These are phyloP conservation scores for Chytridiales sp. DNA, from an alignment of 371 early-diverging fungal genomes.

Conservation along the genomic window DNA sequence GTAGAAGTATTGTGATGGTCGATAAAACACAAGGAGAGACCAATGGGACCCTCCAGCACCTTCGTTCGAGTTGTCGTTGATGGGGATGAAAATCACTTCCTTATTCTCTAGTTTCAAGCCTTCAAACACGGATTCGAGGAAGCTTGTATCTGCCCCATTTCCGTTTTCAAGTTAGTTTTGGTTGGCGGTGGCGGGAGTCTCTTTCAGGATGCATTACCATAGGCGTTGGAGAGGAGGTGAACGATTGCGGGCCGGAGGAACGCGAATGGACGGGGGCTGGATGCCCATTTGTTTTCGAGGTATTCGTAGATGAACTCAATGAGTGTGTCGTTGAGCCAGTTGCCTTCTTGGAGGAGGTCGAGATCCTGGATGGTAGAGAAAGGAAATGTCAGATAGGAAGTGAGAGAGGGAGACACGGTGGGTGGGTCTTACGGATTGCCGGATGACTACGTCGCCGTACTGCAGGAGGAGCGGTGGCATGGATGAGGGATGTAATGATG, in stretches of 20 bases:
- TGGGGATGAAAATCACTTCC: slow-evolving; percentile 24
- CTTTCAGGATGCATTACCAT: neutral
- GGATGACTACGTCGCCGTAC: neutral
- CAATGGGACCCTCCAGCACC: slow-evolving; percentile 31
- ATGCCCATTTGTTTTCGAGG: slow-evolving; percentile 35
- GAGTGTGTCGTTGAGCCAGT: slow-evolving; percentile 62
- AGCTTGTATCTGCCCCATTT: slow-evolving; percentile 5
- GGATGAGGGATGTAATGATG: neutral
- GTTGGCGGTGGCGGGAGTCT: too few species aligned
- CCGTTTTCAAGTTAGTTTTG: too few species aligned
- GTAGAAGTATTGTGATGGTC: slow-evolving; percentile 23
- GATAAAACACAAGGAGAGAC: slow-evolving; percentile 27
- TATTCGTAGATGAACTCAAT: slow-evolving; percentile 57
- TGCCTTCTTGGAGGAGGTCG: slow-evolving; percentile 44
- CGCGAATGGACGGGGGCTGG: neutral
- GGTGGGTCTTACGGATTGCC: too few species aligned
- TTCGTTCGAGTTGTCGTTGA: slow-evolving; percentile 29
- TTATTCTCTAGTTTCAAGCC: slow-evolving; percentile 7
- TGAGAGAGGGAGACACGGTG: too few species aligned
- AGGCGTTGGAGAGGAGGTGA: slow-evolving; percentile 14
- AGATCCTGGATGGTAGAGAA: slow-evolving; percentile 40
- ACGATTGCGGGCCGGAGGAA: slow-evolving; percentile 19
- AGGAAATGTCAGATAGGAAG: too few species aligned
- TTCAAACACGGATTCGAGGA: neutral
- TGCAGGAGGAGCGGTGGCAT: neutral